Percentiles rank a stretch among this genome's conserved stretches.
Evolutionary conservation across 257 asterid genomes (phyloP).

Genomic region (Cinchona pubescens): DNA sequence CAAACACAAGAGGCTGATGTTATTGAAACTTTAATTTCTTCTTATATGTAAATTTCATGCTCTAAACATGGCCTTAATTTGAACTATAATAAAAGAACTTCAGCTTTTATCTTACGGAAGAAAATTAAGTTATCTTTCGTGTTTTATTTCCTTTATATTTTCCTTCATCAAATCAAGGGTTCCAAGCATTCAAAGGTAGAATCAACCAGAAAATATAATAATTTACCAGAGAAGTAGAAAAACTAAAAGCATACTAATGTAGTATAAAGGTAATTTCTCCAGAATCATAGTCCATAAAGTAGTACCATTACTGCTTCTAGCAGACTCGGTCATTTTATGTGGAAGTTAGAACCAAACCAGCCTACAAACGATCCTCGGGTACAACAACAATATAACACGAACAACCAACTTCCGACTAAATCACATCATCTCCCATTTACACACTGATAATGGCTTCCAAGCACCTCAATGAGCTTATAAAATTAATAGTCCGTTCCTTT

Average conservation of each 20-base stretch:
- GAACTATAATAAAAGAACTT: too few relatives aligned
- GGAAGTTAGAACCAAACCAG: neutral
- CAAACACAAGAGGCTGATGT: too few relatives aligned
- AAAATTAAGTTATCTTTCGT: too few relatives aligned
- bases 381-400: neutral
- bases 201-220: too few relatives aligned
- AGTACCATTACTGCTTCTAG: neutral
- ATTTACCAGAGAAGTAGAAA: neutral
- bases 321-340: neutral
- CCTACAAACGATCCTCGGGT: neutral
- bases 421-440: neutral
- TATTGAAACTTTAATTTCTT: too few relatives aligned
- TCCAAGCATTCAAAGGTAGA: too few relatives aligned
- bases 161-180: too few relatives aligned
- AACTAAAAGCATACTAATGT: neutral
- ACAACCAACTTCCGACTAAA: neutral
- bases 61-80: too few relatives aligned
- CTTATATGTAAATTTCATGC: too few relatives aligned
- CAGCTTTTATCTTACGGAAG: too few relatives aligned
- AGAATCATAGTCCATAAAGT: neutral
- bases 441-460: neutral
- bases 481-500: neutral
- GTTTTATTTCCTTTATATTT: too few relatives aligned
- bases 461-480: neutral
- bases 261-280: neutral